Evolutionary conservation across 2,329 filamentous ascomycete genomes (phyloP).

Genomic region (Microascus cirrosus): DNA sequence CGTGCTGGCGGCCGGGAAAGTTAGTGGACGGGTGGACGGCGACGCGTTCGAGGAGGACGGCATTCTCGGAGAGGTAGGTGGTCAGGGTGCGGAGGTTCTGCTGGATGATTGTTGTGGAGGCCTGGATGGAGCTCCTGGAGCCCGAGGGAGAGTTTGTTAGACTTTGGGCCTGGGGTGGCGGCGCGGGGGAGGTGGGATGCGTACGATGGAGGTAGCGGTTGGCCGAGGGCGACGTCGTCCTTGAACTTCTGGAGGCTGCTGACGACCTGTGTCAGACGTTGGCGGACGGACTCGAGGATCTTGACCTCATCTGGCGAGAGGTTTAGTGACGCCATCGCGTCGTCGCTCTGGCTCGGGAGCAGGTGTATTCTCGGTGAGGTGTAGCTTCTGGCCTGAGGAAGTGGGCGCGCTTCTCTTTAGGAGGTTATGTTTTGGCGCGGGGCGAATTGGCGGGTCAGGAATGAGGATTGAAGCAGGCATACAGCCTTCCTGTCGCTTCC

Average conservation of each 20-base stretch:
- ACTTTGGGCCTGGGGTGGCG: background rate
- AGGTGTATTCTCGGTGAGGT: background rate
- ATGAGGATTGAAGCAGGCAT: background rate
- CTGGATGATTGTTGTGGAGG: constrained; percentile 60
- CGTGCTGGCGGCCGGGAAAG: constrained; percentile 60
- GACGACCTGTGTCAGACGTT: constrained; percentile 56
- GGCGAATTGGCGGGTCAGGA: background rate
- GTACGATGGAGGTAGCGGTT: constrained; percentile 58
- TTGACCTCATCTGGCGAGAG: constrained; percentile 51
- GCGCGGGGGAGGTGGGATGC: constrained; percentile 9
- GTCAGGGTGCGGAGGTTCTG: constrained; percentile 58
- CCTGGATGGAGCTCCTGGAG: constrained; percentile 46
- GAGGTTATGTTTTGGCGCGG: no score
- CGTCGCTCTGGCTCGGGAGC: background rate
- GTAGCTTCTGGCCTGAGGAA: background rate
- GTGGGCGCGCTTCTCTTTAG: no score
- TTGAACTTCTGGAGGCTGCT: constrained; percentile 57
- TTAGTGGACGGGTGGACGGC: constrained; percentile 67
- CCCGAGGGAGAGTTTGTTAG: background rate
- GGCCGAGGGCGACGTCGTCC: constrained; percentile 46
- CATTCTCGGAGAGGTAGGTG: constrained; percentile 52
- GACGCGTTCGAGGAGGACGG: constrained; percentile 55
- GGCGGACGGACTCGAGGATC: constrained; percentile 59
- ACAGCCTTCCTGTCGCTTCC: background rate
- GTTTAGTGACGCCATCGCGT: constrained; percentile 30